Evolutionary conservation across 2,329 filamentous ascomycete genomes (phyloP), one percentile per base, ranked within the genome.

Genomic region (Apiospora arundinis): DNA sequence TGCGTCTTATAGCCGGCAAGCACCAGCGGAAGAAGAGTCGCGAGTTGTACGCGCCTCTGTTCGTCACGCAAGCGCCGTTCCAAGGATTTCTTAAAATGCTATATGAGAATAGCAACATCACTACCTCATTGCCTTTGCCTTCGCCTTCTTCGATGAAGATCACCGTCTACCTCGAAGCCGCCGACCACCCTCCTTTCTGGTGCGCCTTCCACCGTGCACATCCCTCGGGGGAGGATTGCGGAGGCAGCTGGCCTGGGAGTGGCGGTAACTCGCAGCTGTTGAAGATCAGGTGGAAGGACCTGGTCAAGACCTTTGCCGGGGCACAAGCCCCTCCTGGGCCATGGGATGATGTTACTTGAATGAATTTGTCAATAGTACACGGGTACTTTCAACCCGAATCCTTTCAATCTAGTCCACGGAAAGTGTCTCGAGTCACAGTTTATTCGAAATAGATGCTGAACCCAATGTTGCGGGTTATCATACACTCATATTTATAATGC

Each of bases 31-130:
- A 21, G 8, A 63, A 71, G 11, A 63, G 69, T 1, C 67, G 37
- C 18, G 69, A 75, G 37, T 70, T 76, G 32, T n/a, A 16, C 4
- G 76, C 74, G 8, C 78, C 78, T 2, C 70, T 72, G 1, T 77
- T 77, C 44, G 73, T 79, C 23, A 75, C 74, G 11, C 71, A 68
- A 14, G 45, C 71, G 16, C 74, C 75, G 8, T 80, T 80, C n/a
- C 78, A 80, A 67, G 72, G 70, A 63, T 78, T 80, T 60, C 73
- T 79, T 2, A 73, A 67, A n/a, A 77, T 80, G 40, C 74, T 80
- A 5, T 28, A 46, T 67, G 18, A 71, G 73, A 32, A 32, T 32
- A 32, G 32, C 32, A 32, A 32, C 32, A 32, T 6, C 32, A 32
- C 32, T 3, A 25, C 21, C 9, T 49, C 48, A 9, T 25, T 32